Base-by-base conservation (phyloP, 169 alveolate genomes). In the Cyclospora cayetanensis region DNA sequence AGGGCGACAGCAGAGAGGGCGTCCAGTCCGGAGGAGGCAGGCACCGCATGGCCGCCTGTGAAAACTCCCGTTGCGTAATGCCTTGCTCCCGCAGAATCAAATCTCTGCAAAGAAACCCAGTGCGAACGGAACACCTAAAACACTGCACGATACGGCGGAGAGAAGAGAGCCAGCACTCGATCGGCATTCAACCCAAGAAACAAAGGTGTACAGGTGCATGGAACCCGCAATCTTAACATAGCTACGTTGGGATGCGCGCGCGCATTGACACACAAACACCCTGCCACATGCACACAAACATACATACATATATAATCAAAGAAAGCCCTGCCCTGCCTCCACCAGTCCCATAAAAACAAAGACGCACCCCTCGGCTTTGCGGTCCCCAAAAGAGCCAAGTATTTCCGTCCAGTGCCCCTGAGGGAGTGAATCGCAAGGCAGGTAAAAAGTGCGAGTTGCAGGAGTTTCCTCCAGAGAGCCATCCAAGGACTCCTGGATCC, bases 11-110 rank as follows among this genome's bases (percentile, higher is more conserved):
- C 66, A 22, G 12, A 1, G 63, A 50, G 35, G 89, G 74, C 76
- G 95, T 96, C 98, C 98, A 98, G 89, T 97, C 97, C 63, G 95
- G 96, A 12, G 97, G 95, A 0, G 99, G 99, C 86, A 99, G 94
- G 63, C 99, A 98, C 52, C 95, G 96, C 77, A 97, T 94, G n/a
- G 98, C 99, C 89, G 97, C 94, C 89, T 96, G 97, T 39, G 98
- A 93, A 91, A 97, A 97, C 88, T 97, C 98, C 39, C 97, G 92
- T 46, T 77, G n/a, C 27, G n/a, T 96, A 27, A 95, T 97, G 74
- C 95, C 92, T 83, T 96, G 98, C 85, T 97, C 98, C n/a, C 95
- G 93, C 37, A 97, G 91, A 15, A 96, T 96, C 11, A 95, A 94
- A 68, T 95, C 95, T 37, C 74, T 60, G 74, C 1, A 1, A 18